A percentile compares a stretch with the other conserved stretches of the same genome.
These are phyloP conservation scores for Pythium chondricola DNA, from an alignment of 352 stramenopile genomes.

Conservation along the genomic window DNA sequence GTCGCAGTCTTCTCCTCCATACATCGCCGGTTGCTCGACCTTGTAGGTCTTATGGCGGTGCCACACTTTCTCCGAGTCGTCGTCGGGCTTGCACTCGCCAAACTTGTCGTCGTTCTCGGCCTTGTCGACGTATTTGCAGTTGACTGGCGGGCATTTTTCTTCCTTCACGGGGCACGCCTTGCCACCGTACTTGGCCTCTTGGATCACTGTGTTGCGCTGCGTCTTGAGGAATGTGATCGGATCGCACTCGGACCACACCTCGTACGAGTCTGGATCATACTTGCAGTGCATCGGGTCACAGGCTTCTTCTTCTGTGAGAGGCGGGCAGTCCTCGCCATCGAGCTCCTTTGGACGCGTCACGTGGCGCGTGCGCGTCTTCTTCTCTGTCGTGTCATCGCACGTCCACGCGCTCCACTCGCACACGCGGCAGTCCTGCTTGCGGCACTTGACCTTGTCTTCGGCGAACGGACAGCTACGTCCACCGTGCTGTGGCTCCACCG, in stretches of 20 bases:
- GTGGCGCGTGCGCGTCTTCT: slow-evolving; percentile 24
- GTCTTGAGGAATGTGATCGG: no score
- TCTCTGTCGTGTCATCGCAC: slow-evolving; percentile 28
- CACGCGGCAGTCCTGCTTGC: slow-evolving; percentile 33
- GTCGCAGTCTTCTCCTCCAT: background rate
- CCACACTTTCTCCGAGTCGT: background rate
- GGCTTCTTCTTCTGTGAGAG: background rate
- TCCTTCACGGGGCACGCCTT: background rate
- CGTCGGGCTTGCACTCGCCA: background rate
- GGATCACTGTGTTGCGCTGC: slow-evolving; percentile 23
- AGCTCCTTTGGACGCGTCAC: slow-evolving; percentile 14
- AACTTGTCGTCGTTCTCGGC: background rate
- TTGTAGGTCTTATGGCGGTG: background rate
- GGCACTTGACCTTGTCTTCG: slow-evolving; percentile 26
- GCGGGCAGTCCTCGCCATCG: background rate
- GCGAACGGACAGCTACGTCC: slow-evolving; percentile 30
- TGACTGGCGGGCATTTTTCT: background rate
- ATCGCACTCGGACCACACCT: slow-evolving; percentile 17
- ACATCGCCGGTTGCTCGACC: background rate
- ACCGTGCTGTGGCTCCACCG: slow-evolving; percentile 25
- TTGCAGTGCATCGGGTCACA: background rate
- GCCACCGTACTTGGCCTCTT: background rate
- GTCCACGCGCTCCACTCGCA: slow-evolving; percentile 31
- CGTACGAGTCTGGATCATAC: background rate
- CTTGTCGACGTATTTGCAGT: slow-evolving; percentile 4